Evolutionary conservation across 768 basidiomycete genomes (phyloP), one percentile per base, ranked within the genome.

Genomic region (Harrya chromipes): DNA sequence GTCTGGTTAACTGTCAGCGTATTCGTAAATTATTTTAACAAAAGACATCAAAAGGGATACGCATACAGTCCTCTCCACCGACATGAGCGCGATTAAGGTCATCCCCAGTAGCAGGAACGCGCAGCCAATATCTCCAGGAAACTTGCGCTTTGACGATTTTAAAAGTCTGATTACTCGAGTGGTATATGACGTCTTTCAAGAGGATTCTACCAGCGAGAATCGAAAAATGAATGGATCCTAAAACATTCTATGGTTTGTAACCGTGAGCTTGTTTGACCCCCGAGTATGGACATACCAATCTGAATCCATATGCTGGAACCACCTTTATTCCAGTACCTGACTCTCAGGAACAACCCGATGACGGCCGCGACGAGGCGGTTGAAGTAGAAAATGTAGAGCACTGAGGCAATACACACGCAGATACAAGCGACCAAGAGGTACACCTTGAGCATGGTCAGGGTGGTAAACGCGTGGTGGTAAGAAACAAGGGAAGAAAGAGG

Each of bases 71-170:
- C 54, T 83, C 83, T 45, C 72, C 75, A 14, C 73, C 77, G 23
- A 73, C 72, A 21, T 68, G 59, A 52, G 69, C 60, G 58, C 69
- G 69, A 50, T 73, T 72, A 21, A 89, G 69, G 57, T 90, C 87
- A 41, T 85, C 81, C 55, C 85, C 86, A n/a, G 81, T 78, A 9
- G 86, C 81, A 3, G 93, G 87, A 35, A 78, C 72, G 49, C 92
- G 83, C 41, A 91, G 77, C 95, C 95, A 98, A 66, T 95, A 97
- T 55, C 91, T 78, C 93, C 94, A 98, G 56, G 87, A 87, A 41
- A 97, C 67, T 62, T 91, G 83, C 2, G 85, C 89, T 68, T 91
- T 90, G 40, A 91, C 81, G 43, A 93, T 77, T 53, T 83, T 83
- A 38, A 94, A 75, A 17, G 88, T 90, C 66, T 97, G 88, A 68